Percentiles rank a stretch among this genome's conserved stretches.
phyloP scores from a whole-genome alignment of 176 grass and related monocot species.

The Bolboschoenus planiculmis region DNA sequence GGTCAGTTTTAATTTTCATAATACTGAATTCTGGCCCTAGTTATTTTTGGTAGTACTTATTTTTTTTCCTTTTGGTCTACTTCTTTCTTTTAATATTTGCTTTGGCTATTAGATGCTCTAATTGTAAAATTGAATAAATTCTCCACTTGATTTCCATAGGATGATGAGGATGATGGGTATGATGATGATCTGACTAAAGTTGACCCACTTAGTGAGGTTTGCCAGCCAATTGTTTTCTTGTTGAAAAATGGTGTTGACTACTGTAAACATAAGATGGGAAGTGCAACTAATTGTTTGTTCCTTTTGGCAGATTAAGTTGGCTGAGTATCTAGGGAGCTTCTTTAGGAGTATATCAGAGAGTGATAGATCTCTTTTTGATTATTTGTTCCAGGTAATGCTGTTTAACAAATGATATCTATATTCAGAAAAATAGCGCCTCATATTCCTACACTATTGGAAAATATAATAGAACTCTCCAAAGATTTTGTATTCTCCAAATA shows the following conservation, averaged over 20 bases:
- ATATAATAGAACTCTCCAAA: neutral
- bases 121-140: conserved; percentile 17
- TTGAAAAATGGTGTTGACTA: neutral
- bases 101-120: neutral
- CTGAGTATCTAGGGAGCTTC: conserved; percentile 55
- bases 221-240: neutral
- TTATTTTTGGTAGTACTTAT: neutral
- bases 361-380: conserved; percentile 56
- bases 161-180: conserved; percentile 52
- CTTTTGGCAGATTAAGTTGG: conserved; percentile 58
- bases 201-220: conserved; percentile 80
- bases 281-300: neutral
- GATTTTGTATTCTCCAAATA: neutral
- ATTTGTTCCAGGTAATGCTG: conserved; percentile 65
- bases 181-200: conserved; percentile 61
- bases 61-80: neutral
- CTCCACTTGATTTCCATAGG: neutral
- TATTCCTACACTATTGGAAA: neutral
- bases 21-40: neutral
- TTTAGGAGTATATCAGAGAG: conserved; percentile 48
- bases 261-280: neutral
- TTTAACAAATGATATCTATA: neutral
- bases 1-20: conserved; percentile 27
- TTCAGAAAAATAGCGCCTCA: neutral
- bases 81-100: neutral